Conservation (phyloP, 2,329 filamentous ascomycete genomes). For the Coniochaeta sp. region DNA sequence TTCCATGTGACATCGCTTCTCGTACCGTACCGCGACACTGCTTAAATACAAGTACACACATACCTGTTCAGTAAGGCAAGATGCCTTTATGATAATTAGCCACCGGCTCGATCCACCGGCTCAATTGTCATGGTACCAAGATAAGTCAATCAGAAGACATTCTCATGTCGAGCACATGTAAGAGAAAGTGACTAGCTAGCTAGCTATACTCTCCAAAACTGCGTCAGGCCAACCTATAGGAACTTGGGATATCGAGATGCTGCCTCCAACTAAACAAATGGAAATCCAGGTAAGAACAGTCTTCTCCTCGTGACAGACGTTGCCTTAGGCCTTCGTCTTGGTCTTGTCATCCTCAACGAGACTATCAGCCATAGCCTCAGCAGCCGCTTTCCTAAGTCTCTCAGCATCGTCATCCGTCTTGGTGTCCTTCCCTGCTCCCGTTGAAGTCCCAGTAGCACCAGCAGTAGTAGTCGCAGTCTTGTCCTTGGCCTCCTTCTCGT, state of each 20-base stretch:
- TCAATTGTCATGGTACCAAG: too few relatives aligned
- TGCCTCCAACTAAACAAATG: background rate
- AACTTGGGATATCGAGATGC: background rate
- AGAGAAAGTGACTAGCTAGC: background rate
- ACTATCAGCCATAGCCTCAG: conserved; percentile 52
- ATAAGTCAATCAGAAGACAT: too few relatives aligned
- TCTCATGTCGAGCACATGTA: too few relatives aligned
- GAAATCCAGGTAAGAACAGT: background rate
- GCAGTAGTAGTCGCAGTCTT: conserved; percentile 37
- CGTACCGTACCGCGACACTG: too few relatives aligned
- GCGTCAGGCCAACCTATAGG: background rate
- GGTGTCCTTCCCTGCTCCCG: conserved; percentile 24
- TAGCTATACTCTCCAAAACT: background rate
- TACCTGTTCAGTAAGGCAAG: background rate
- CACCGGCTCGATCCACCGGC: too few relatives aligned
- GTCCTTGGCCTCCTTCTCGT: conserved; percentile 73
- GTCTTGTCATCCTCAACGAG: conserved; percentile 34
- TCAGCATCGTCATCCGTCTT: conserved; percentile 48
- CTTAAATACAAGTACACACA: too few relatives aligned
- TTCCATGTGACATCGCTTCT: background rate
- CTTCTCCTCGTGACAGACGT: conserved; percentile 23
- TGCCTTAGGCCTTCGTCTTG: conserved; percentile 11
- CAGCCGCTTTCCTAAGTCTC: conserved; percentile 58
- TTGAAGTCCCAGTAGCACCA: background rate
- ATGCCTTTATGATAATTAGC: background rate